phyloP scores from a whole-genome alignment of 352 stramenopile species.

The Pythium pyrilobum region DNA sequence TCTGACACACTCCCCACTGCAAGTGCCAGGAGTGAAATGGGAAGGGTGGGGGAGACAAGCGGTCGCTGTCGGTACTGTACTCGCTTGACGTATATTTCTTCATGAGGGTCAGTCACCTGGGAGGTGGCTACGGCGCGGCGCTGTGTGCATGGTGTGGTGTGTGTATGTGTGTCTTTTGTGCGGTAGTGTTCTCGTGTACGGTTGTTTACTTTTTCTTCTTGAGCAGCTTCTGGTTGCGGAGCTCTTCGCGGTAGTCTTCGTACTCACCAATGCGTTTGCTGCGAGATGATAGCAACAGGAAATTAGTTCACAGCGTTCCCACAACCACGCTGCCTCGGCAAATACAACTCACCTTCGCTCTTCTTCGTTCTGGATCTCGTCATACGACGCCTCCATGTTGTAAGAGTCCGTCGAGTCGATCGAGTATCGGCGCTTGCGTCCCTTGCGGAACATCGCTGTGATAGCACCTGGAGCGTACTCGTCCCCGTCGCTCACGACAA shows the following conservation, averaged over 20 bases:
- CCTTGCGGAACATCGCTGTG: conserved; percentile 73
- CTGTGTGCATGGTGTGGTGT: not conserved
- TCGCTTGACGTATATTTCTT: too few species aligned
- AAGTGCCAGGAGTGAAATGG: too few species aligned
- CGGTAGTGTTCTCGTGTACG: not conserved
- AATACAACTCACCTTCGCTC: conserved; percentile 52
- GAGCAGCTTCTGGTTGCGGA: conserved; percentile 83
- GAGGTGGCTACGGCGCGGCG: too few species aligned
- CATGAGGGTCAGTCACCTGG: not conserved
- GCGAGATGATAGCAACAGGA: not conserved
- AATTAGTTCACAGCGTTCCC: not conserved
- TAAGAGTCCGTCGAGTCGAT: conserved; percentile 76
- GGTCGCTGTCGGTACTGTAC: too few species aligned
- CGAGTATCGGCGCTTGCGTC: conserved; percentile 67
- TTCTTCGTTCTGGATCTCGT: conserved; percentile 85
- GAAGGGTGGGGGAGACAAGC: too few species aligned
- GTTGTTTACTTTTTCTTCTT: conserved; percentile 58
- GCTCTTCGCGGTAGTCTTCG: conserved; percentile 78
- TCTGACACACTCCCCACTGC: too few species aligned
- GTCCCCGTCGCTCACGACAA: conserved; percentile 76
- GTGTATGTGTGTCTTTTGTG: not conserved
- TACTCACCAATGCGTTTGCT: conserved; percentile 76
- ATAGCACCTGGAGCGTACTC: conserved; percentile 75
- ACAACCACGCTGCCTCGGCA: too few species aligned
- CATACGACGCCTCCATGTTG: conserved; percentile 83